A percentile compares a stretch with the other conserved stretches of the same genome.
These are phyloP conservation scores for Thermoascus crustaceus DNA, from an alignment of 2,329 filamentous ascomycete genomes.

Conservation along the genomic window DNA sequence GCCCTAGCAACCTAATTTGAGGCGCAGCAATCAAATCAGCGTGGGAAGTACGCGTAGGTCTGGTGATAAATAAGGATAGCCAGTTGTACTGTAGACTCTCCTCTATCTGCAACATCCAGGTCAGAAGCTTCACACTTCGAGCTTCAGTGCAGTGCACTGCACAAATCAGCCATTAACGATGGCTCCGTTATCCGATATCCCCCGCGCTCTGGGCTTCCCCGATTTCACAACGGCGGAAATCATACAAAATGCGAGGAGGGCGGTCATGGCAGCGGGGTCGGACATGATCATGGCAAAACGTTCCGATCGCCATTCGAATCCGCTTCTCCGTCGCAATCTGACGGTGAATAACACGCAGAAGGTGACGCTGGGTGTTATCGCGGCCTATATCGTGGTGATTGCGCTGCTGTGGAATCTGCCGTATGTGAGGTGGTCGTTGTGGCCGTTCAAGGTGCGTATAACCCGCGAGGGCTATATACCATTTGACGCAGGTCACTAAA, in stretches of 20 bases:
- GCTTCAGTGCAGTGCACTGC: no score
- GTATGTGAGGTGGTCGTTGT: conserved; percentile 64
- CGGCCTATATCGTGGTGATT: conserved; percentile 62
- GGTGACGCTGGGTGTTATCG: conserved; percentile 64
- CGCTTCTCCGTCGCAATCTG: conserved; percentile 46
- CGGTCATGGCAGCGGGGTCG: not conserved
- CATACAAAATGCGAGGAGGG: not conserved
- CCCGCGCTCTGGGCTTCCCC: no score
- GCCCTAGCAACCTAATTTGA: no score
- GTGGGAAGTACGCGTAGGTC: no score
- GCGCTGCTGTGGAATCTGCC: conserved; percentile 73
- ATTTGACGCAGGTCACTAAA: conserved; percentile 2
- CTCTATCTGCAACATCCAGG: no score
- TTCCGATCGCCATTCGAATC: conserved; percentile 9
- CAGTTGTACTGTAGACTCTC: no score
- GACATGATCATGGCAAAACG: not conserved
- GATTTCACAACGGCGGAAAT: no score
- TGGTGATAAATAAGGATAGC: no score
- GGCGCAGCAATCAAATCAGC: no score
- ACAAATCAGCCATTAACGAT: no score
- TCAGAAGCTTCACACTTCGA: no score
- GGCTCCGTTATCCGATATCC: no score
- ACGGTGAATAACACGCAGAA: conserved; percentile 59
- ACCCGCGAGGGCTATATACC: not conserved
- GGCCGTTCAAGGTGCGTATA: conserved; percentile 69